These are phyloP conservation scores for Crithidia thermophila DNA, from an alignment of 208 protist species.

Conservation along the genomic window DNA sequence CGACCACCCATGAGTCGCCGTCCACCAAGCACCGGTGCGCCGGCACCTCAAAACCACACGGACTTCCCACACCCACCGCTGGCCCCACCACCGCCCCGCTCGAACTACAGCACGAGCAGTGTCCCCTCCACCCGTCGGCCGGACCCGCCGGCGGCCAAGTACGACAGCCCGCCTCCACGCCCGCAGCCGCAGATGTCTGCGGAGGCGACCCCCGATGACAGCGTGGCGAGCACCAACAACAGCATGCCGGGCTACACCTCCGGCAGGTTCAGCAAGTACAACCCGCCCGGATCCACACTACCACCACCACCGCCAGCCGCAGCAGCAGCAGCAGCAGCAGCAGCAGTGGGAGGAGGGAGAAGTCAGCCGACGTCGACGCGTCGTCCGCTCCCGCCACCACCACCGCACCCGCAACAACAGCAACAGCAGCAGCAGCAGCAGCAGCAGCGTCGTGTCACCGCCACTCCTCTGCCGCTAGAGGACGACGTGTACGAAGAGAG, in stretches of 20 bases:
- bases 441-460: not conserved
- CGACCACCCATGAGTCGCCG: not conserved
- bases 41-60: not conserved
- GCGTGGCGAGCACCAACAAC: not conserved
- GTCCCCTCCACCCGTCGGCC: not conserved
- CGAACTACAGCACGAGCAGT: conserved; percentile 4
- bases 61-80: conserved; percentile 1
- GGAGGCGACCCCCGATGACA: conserved; percentile 5
- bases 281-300: not conserved
- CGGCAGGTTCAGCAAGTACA: conserved; percentile 25
- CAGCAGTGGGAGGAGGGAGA: not conserved
- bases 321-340: not conserved
- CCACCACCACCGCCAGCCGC: conserved; percentile 1
- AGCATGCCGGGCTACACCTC: conserved; percentile 20
- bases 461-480: not conserved
- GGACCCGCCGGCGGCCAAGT: not conserved
- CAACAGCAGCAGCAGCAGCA: not conserved
- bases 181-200: not conserved
- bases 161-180: conserved; percentile 1
- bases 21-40: not conserved
- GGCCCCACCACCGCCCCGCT: not conserved
- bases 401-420: not conserved
- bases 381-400: not conserved
- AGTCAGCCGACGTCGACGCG: not conserved
- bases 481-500: not conserved